Base-by-base conservation (phyloP, 2,329 filamentous ascomycete genomes). In the Neoascochyta sp. region DNA sequence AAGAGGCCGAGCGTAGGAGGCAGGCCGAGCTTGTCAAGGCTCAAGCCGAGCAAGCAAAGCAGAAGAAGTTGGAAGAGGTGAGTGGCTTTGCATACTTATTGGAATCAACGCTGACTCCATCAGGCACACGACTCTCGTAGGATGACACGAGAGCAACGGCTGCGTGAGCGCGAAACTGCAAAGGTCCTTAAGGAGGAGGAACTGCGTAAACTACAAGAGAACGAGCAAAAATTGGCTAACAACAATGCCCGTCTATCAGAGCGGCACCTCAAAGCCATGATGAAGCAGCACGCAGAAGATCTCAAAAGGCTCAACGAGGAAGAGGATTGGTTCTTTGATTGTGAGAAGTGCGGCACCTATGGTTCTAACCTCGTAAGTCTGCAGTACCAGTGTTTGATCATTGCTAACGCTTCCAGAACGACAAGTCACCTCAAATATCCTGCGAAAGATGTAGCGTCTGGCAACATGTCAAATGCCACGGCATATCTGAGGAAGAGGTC, bases 251-350 rank as follows among this genome's bases (percentile, higher is more conserved):
- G 86, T 28, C 64, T 84, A 14, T 94, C 88, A 2, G 84, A 88
- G 49, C 79, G 88, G 29, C 80, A 84, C 32, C 75, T 89, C n/a
- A 81, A 87, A 52, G 80, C 80, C 3, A 84, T 92, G 58, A 85
- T 93, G 52, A 84, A 88, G 52, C 83, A 76, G 61, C 86, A 80
- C 42, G 82, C 83, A 59, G 81, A 81, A 59, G 85, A 86, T 18
- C 69, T 95, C 8, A 75, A 83, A 46, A 77, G 83, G 32, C 73
- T 95, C 14, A 76, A 64, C 3, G 64, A 80, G 12, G 73, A 80
- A 45, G 86, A 92, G 26, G 85, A 87, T 9, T 96, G 92, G 92
- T 76, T 87, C 21, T 98, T 98, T 50, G 92, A 98, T 58, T 98
- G 92, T 58, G 73, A 77, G 9, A 75, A 86, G 15, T 98, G 92